Evolutionary conservation across 805 yeast species (phyloP), one percentile per base, ranked within the genome.

Genomic region (Candida krabiensis): DNA sequence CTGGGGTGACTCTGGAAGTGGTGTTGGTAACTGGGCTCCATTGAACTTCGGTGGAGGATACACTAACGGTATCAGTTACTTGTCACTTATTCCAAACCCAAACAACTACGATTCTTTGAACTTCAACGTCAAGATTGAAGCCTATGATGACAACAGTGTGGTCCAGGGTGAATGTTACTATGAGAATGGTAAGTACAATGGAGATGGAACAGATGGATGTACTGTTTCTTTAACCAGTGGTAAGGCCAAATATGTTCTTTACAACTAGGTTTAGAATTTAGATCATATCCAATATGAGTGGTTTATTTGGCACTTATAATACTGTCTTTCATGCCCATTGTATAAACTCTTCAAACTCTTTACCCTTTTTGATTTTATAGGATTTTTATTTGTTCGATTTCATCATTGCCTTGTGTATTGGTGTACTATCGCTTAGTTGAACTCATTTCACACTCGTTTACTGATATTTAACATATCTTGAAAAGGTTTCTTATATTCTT

Each of bases 161-260:
- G 77, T 83, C 41, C 70, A 70, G 47, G 97, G 98, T 48, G 69
- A 73, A 33, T 91, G 98, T 72, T 65, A 64, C 37, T 91, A 90
- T 72, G 86, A 75, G 59, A 70, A 86, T 59, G 98, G 98, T 53
- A 41, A 53, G 24, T 86, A 82, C 73, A 75, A 75, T 55, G 86
- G 85, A 43, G 66, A 64, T 45, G 87, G 88, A 49, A 45, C 81
- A 30, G 88, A 80, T 54, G 98, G 98, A 53, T 91, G 98, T 79
- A 91, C 98, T 38, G 96, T 84, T 49, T 81, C 95, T 50, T 95
- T 91, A 49, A 79, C 88, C 42, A 63, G 71, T 22, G 98, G 99
- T 64, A 69, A 69, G 49, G 97, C 95, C 47, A 73, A 84, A 63
- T 86, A 84, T 63, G 96, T 88, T 38, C 73, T 89, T 49, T 88